Percentiles rank a stretch among this genome's conserved stretches.
Evolutionary conservation across 371 early-diverging fungal species (phyloP).

Genomic region (Batrachochytrium dendrobatidis): DNA sequence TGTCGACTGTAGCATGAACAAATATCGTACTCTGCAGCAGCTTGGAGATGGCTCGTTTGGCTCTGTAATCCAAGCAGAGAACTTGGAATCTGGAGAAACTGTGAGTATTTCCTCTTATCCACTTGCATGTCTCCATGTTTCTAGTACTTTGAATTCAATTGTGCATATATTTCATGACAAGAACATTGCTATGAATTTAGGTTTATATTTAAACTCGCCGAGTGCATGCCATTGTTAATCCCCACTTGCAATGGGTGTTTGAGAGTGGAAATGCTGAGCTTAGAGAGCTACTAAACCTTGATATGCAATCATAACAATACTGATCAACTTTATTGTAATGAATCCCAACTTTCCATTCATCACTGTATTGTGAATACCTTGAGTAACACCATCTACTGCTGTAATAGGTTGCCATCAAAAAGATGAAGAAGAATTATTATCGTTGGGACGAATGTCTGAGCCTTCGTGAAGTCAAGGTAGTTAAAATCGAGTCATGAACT

Average conservation of each 20-base stretch:
- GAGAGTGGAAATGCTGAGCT: too few relatives aligned
- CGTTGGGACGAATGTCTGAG: conserved; percentile 68
- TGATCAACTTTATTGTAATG: too few relatives aligned
- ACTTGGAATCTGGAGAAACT: conserved; percentile 58
- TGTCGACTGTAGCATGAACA: conserved; percentile 24
- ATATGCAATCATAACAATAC: too few relatives aligned
- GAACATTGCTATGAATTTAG: too few relatives aligned
- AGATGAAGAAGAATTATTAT: conserved; percentile 84
- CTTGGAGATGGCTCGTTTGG: conserved; percentile 91
- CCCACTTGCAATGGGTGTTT: too few relatives aligned
- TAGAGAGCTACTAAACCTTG: too few relatives aligned
- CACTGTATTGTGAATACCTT: too few relatives aligned
- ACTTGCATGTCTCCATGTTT: neutral
- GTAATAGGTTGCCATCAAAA: conserved; percentile 83
- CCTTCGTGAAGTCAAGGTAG: conserved; percentile 68
- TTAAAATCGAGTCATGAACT: neutral
- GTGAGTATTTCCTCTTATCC: conserved; percentile 32
- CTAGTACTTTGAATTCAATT: too few relatives aligned
- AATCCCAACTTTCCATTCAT: too few relatives aligned
- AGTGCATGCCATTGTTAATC: too few relatives aligned
- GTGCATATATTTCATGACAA: too few relatives aligned
- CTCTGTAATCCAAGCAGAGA: conserved; percentile 68
- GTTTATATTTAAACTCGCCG: too few relatives aligned
- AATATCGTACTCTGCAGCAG: conserved; percentile 64
- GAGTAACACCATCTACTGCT: neutral